Evolutionary conservation across 495 filamentous ascomycete species (phyloP).

Genomic region (Penicillium angulare): DNA sequence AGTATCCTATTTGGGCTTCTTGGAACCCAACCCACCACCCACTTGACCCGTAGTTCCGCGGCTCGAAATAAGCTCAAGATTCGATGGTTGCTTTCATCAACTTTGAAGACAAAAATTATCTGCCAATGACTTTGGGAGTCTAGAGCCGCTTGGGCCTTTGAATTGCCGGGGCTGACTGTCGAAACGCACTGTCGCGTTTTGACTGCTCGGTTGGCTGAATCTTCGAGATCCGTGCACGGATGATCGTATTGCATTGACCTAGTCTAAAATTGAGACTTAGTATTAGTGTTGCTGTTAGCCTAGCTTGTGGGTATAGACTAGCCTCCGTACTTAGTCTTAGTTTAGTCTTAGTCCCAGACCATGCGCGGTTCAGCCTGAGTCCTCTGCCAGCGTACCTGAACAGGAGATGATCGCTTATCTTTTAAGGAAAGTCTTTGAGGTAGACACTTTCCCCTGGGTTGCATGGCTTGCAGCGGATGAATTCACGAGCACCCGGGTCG

Average conservation of each 20-base stretch:
- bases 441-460: no score
- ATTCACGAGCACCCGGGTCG: no score
- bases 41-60: neutral
- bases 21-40: no score
- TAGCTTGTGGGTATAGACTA: no score
- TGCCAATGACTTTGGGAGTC: neutral
- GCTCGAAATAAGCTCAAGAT: conserved; percentile 23
- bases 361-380: no score
- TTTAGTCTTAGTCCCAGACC: no score
- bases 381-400: neutral
- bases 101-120: neutral
- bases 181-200: neutral
- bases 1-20: no score
- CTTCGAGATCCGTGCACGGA: conserved; percentile 3
- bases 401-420: neutral
- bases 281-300: no score
- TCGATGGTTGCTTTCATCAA: conserved; percentile 16
- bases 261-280: neutral
- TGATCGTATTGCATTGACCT: neutral
- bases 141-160: neutral
- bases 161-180: neutral
- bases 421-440: neutral
- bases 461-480: no score
- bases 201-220: neutral
- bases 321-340: no score